Percentiles rank a stretch among this genome's conserved stretches.
These are phyloP conservation scores for Cryptosporidium ryanae DNA, from an alignment of 169 alveolate genomes.

Conservation along the genomic window DNA sequence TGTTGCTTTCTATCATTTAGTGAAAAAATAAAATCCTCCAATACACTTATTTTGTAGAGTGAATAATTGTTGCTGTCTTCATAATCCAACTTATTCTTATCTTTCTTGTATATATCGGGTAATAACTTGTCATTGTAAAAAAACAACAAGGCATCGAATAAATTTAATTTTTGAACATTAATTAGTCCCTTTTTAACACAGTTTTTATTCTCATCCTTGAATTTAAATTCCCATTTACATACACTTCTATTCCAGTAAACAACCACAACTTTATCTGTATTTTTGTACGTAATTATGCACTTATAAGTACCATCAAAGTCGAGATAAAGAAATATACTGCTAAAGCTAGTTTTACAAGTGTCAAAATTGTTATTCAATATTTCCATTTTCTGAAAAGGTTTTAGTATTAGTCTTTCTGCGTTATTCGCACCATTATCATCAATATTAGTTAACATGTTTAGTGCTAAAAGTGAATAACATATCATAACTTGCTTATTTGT, in stretches of 20 bases:
- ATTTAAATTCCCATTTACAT: conserved; percentile 48
- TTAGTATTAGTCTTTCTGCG: background rate
- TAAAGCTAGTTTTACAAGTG: background rate
- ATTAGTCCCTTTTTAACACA: background rate
- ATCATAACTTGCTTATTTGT: background rate
- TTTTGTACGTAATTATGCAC: background rate
- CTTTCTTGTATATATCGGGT: conserved; percentile 20
- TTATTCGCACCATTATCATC: background rate
- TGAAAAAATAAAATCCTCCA: conserved; percentile 70
- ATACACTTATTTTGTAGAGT: conserved; percentile 1
- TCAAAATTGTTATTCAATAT: background rate
- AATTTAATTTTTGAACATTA: conserved; percentile 18
- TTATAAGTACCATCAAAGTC: conserved; percentile 30
- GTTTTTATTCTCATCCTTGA: background rate
- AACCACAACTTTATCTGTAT: background rate
- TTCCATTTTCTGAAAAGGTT: conserved; percentile 33
- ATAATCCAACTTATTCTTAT: background rate
- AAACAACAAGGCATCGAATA: conserved; percentile 6
- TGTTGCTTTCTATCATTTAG: conserved; percentile 50
- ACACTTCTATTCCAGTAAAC: conserved; percentile 41
- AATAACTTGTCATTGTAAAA: conserved; percentile 9
- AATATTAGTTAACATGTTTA: conserved; percentile 13
- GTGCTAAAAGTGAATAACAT: conserved; percentile 30
- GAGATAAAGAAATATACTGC: conserved; percentile 7
- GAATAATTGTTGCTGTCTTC: conserved; percentile 15